These are phyloP conservation scores for Cornus florida DNA, from an alignment of 148 eudicot genomes.

Conservation along the genomic window DNA sequence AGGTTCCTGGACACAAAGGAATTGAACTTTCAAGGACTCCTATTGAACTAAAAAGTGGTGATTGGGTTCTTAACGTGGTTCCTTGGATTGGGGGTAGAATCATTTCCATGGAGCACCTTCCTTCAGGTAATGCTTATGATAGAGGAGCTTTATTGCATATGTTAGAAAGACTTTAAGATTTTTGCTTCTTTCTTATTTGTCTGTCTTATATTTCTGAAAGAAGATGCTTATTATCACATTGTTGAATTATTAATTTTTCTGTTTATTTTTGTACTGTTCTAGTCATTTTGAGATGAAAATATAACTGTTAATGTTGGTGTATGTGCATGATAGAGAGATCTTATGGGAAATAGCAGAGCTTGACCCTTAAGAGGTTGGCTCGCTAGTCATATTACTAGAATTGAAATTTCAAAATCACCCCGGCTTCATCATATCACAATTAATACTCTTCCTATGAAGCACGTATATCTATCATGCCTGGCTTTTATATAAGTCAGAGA, in stretches of 20 bases:
- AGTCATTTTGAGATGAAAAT: neutral
- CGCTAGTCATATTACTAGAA: no score
- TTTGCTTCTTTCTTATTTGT: neutral
- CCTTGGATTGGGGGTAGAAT: slow-evolving; percentile 99
- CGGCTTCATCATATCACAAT: no score
- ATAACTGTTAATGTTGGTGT: no score
- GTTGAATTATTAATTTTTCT: neutral
- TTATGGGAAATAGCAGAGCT: no score
- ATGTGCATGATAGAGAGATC: no score
- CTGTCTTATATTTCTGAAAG: neutral
- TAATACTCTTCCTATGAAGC: no score
- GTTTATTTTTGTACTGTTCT: neutral
- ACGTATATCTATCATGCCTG: no score
- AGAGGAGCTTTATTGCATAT: neutral
- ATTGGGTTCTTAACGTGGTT: slow-evolving; percentile 89
- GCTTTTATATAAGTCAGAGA: no score
- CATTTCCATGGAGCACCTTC: slow-evolving; percentile 90
- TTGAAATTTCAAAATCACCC: no score
- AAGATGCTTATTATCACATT: neutral
- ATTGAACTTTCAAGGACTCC: slow-evolving; percentile 79
- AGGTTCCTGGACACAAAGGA: slow-evolving; percentile 61
- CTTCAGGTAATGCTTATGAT: slow-evolving; percentile 57
- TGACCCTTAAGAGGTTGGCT: no score
- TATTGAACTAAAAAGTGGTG: slow-evolving; percentile 73
- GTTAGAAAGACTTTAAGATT: neutral